Conservation (phyloP, 1,284 basidiomycete genomes). For the Fomitiporia mediterranea region DNA sequence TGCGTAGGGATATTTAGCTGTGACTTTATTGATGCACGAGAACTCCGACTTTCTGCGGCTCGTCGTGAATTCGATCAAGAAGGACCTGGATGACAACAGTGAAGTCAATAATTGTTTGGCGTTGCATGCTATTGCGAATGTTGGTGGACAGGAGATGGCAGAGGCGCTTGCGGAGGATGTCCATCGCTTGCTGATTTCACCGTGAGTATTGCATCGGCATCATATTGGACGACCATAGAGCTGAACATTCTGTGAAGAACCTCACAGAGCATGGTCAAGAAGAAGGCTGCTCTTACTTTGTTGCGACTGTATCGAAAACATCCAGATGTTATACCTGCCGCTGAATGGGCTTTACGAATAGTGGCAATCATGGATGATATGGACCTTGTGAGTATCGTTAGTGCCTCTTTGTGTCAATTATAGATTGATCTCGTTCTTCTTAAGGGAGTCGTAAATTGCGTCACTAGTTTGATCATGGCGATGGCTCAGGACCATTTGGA, state of each 20-base stretch:
- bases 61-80: slow-evolving; percentile 97
- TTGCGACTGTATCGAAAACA: slow-evolving; percentile 94
- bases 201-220: slow-evolving; percentile 74
- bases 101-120: slow-evolving; percentile 97
- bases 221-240: slow-evolving; percentile 7
- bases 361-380: slow-evolving; percentile 93
- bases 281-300: slow-evolving; percentile 95
- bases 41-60: slow-evolving; percentile 94
- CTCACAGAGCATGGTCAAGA: slow-evolving; percentile 93
- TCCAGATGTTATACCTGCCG: slow-evolving; percentile 87
- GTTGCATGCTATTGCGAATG: slow-evolving; percentile 96
- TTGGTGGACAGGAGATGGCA: slow-evolving; percentile 98
- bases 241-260: slow-evolving; percentile 52
- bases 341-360: slow-evolving; percentile 94
- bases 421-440: slow-evolving; percentile 1
- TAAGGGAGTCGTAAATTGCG: slow-evolving; percentile 91
- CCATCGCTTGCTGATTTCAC: slow-evolving; percentile 91
- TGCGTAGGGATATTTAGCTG: slow-evolving; percentile 88
- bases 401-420: neutral
- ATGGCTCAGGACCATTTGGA: slow-evolving; percentile 93
- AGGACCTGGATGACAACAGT: slow-evolving; percentile 93
- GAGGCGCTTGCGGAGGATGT: slow-evolving; percentile 92
- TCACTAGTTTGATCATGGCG: slow-evolving; percentile 91
- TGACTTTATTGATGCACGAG: slow-evolving; percentile 97
- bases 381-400: slow-evolving; percentile 58